Base-by-base conservation (phyloP, 805 yeast genomes). In the Barnettozyma pratensis region DNA sequence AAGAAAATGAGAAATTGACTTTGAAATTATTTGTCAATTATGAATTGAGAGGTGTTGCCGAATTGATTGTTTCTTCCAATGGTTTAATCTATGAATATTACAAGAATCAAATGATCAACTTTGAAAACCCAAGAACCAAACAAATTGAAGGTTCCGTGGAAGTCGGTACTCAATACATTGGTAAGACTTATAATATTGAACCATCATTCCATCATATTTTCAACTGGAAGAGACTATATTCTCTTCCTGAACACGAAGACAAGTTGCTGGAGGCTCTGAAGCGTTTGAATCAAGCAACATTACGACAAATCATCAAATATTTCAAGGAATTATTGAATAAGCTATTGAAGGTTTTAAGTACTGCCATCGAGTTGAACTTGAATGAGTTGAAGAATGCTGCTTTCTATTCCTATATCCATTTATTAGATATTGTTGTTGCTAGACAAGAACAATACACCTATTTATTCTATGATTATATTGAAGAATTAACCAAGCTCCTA, bases 11-110 rank as follows among this genome's bases (percentile, higher is more conserved):
- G 57, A 68, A 71, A 43, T 62, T 87, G 45, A 64, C 73, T 27
- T 69, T 87, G 48, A 70, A 74, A 25, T 73, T 85, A 27, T 88
- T 73, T 56, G 69, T 79, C 39, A 85, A 87, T 58, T 90, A 89
- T 27, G 74, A 73, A 29, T 68, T 74, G 41, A 70, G 78, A 54
- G 95, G 87, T 27, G 77, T 75, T 50, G 81, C 85, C 4, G 73
- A 73, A 39, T 66, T 85, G 42, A 58, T 66, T 38, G 74, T 81
- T 46, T 76, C 74, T 54, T 64, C 73, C 26, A 74, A 74, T 11
- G 72, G 72, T 51, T 64, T 68, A 51, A 68, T 80, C 44, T 69
- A 74, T 40, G 81, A 77, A 54, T 76, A 72, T 56, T 66, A 69
- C 54, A 74, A 72, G 51, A 69, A 71, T 45, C 65, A 79, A 48